Evolutionary conservation across 108 stramenopile species (phyloP), one percentile per base, ranked within the genome.

Genomic region (Cyclotella baltica): DNA sequence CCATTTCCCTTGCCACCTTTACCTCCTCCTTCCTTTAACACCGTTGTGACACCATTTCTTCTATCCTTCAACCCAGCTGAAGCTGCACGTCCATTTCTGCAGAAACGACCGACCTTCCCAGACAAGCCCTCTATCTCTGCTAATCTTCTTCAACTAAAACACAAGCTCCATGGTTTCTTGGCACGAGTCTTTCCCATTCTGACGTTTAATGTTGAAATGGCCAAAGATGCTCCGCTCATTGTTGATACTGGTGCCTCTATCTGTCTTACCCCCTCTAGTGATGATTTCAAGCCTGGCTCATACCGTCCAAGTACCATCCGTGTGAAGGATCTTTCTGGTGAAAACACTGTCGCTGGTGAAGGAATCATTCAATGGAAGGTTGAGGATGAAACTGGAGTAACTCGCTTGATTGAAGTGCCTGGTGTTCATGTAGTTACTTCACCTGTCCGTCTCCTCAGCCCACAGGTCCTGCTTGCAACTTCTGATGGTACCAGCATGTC

Each of bases 231-330:
- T 20, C 63, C 65, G 18, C 68, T 77, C 35, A 72, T 77, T 64
- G 59, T 77, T 62, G 77, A 77, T 38, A 40, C 77, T 38, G 70
- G 76, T 59, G 68, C 69, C 47, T 77, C 68, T 2, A 62, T 71
- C 9, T 77, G 69, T 35, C 64, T 77, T 37, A 48, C 77, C 22
- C 77, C 77, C 25, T 37, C 29, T 65, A 37, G 58, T 18, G 13
- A 11, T 22, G 68, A 77, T 29, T 77, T 77, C 29, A 30, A 30
- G 4, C 58, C 58, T 55, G 53, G 66, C 62, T 22, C 46, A 10
- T 77, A 77, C 25, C 8, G 20, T 4, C 20, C 67, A 4, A 71
- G 76, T 37, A 38, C 6, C 2, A 31, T 77, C 20, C 33, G 20
- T 1, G 53, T 77, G 20, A 59, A 55, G 19, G 77, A 53, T 56